phyloP scores from a whole-genome alignment of 148 eudicot species.

The Spergularia marina region DNA sequence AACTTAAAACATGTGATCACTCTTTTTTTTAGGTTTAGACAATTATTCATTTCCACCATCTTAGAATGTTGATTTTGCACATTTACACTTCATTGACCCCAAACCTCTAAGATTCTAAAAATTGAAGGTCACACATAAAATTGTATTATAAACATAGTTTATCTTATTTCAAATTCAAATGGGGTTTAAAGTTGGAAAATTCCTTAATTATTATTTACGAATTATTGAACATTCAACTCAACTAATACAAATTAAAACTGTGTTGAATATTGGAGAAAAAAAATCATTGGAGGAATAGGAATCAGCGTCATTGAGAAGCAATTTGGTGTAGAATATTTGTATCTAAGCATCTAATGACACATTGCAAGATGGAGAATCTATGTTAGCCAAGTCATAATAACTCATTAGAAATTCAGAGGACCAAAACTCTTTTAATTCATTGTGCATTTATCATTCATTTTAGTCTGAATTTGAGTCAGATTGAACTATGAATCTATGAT shows the following conservation, averaged over 20 bases:
- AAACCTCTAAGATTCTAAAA: too few relatives aligned
- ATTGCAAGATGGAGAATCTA: constrained; percentile 7
- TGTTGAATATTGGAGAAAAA: constrained; percentile 2
- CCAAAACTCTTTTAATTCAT: too few relatives aligned
- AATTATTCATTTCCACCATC: too few relatives aligned
- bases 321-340: background rate
- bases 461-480: too few relatives aligned
- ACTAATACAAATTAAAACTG: background rate
- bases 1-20: too few relatives aligned
- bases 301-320: background rate
- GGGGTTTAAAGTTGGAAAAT: background rate
- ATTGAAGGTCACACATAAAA: too few relatives aligned
- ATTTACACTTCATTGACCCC: too few relatives aligned
- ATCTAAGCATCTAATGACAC: constrained; percentile 7
- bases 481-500: too few relatives aligned
- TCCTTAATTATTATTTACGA: background rate
- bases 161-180: background rate
- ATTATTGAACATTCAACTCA: background rate
- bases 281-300: constrained; percentile 9
- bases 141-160: background rate
- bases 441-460: too few relatives aligned
- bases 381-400: constrained; percentile 5
- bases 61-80: too few relatives aligned
- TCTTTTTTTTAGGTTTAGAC: too few relatives aligned
- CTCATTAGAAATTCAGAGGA: background rate